These are phyloP conservation scores for Haematococcus lacustris DNA, from an alignment of 139 green algal species.

Conservation along the genomic window DNA sequence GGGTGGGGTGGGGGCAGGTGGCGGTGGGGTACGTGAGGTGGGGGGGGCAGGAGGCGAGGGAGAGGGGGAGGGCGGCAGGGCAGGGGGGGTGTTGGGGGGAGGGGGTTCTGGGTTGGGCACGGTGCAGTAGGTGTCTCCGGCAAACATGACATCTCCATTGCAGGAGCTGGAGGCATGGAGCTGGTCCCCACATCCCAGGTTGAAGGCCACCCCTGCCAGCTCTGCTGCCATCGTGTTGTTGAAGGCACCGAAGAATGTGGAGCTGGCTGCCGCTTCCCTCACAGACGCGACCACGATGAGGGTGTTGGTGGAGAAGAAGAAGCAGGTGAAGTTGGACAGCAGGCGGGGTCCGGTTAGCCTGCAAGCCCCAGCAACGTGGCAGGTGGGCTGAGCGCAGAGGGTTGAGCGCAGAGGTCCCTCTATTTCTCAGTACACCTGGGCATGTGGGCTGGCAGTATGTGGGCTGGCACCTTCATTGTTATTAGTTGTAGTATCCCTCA, in stretches of 20 bases:
- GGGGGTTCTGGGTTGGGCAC: neutral
- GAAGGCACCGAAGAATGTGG: neutral
- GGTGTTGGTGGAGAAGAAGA: constrained; percentile 4
- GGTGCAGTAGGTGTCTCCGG: neutral
- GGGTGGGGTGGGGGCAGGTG: neutral
- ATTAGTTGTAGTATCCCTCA: no score
- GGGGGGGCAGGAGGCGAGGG: neutral
- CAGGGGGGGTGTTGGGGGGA: neutral
- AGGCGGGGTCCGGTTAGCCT: neutral
- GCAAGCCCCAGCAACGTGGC: neutral
- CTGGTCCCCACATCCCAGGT: neutral
- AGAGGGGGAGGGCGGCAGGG: neutral
- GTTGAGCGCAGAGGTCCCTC: neutral
- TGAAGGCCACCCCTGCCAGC: neutral
- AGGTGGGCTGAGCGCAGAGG: neutral
- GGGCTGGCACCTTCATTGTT: no score
- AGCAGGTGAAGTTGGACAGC: neutral
- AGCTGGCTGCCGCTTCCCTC: neutral
- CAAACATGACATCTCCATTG: neutral
- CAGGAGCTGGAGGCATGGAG: neutral
- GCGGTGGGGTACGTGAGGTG: neutral
- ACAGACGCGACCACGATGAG: neutral
- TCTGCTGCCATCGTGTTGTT: neutral
- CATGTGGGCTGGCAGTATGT: no score
- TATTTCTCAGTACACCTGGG: neutral